A percentile compares a stretch with the other conserved stretches of the same genome.
phyloP scores from a whole-genome alignment of 2,329 filamentous ascomycete genomes.

The Neofusicoccum umdonicola region DNA sequence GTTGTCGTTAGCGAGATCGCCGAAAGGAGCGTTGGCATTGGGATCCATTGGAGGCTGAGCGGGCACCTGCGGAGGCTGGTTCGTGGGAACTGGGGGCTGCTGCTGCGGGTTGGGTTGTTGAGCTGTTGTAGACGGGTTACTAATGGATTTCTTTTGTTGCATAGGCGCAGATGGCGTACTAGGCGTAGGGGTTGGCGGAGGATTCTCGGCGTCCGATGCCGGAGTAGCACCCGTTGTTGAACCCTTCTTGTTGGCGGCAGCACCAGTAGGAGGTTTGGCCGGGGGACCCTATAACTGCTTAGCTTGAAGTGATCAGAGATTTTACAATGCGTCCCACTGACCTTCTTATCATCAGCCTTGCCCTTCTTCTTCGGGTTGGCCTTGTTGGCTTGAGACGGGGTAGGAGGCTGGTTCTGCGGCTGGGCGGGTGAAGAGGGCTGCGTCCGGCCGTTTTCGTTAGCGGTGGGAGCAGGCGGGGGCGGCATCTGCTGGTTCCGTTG shows the following conservation, averaged over 20 bases:
- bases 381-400: conserved; percentile 71
- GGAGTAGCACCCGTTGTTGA: conserved; percentile 41
- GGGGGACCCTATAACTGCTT: not conserved
- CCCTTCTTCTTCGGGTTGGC: conserved; percentile 68
- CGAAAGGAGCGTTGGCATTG: conserved; percentile 37
- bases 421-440: conserved; percentile 49
- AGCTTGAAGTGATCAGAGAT: not conserved
- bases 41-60: conserved; percentile 33
- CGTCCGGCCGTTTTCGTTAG: conserved; percentile 39
- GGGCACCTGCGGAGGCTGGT: conserved; percentile 15
- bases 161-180: conserved; percentile 50
- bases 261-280: conserved; percentile 31
- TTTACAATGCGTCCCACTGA: conserved; percentile 40
- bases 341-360: conserved; percentile 67
- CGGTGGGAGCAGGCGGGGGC: conserved; percentile 48
- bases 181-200: conserved; percentile 47
- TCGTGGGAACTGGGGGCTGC: conserved; percentile 26
- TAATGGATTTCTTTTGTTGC: conserved; percentile 37
- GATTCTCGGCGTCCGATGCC: conserved; percentile 39
- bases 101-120: conserved; percentile 34
- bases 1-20: conserved; percentile 35
- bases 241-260: conserved; percentile 36
- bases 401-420: conserved; percentile 58
- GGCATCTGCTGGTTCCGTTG: conserved; percentile 62
- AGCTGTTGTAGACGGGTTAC: conserved; percentile 32